These are phyloP conservation scores for Themeda triandra DNA, from an alignment of 176 grass and related monocot genomes.

Conservation along the genomic window DNA sequence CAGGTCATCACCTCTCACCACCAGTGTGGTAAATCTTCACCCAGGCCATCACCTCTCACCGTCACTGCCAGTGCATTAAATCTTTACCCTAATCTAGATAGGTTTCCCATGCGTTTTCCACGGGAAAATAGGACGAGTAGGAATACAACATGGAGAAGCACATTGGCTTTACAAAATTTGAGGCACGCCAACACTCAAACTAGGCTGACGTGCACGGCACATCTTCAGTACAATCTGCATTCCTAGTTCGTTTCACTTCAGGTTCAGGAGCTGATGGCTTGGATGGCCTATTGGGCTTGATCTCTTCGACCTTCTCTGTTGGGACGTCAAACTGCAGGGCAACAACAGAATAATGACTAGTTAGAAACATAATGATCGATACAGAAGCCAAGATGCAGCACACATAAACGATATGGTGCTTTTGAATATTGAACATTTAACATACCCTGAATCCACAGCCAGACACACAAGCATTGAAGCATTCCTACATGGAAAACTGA, in stretches of 20 bases:
- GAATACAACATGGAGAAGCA: not conserved
- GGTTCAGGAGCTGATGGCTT: constrained; percentile 47
- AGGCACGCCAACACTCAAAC: not conserved
- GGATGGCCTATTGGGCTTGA: constrained; percentile 60
- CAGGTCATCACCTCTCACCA: not conserved
- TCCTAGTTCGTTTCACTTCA: constrained; percentile 11
- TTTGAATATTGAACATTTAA: not conserved
- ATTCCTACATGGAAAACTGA: constrained; percentile 43
- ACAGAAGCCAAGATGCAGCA: not conserved
- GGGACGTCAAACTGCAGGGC: constrained; percentile 60
- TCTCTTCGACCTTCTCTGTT: constrained; percentile 45
- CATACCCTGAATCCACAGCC: constrained; percentile 92
- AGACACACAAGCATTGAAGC: constrained; percentile 91
- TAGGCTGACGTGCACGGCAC: constrained; percentile 69
- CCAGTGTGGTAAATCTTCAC: not conserved
- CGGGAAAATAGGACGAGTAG: not conserved
- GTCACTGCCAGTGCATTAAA: not conserved
- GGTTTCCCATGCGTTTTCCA: not conserved
- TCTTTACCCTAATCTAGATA: not conserved
- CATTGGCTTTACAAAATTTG: not conserved
- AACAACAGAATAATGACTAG: not conserved
- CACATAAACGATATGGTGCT: not conserved
- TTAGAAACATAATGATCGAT: not conserved
- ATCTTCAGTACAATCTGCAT: constrained; percentile 30
- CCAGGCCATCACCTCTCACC: not conserved